These are phyloP conservation scores for Carnegiea gigantea DNA, from an alignment of 179 eudicot species.

Conservation along the genomic window DNA sequence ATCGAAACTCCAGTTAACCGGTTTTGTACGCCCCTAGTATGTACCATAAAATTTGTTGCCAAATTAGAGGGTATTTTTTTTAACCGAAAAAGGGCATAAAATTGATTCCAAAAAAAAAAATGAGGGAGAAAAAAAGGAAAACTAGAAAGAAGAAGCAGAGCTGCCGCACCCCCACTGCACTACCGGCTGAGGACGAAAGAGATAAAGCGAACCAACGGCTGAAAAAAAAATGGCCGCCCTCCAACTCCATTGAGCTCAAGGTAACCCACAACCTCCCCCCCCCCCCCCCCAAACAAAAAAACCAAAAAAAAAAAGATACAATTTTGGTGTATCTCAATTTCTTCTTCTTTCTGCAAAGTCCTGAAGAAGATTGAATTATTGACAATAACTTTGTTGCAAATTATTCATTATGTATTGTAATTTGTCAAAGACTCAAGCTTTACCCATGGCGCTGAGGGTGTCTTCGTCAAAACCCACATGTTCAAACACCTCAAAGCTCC, in stretches of 20 bases:
- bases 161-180: neutral
- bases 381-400: slow-evolving; percentile 9
- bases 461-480: slow-evolving; percentile 40
- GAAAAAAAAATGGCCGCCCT: neutral
- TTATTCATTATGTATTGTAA: slow-evolving; percentile 38
- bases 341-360: neutral
- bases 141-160: neutral
- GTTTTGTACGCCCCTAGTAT: too few species aligned
- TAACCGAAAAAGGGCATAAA: too few species aligned
- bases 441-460: slow-evolving; percentile 54
- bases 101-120: neutral
- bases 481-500: slow-evolving; percentile 37
- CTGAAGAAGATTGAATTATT: neutral
- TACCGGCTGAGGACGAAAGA: neutral
- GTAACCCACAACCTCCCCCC: neutral
- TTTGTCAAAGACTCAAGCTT: slow-evolving; percentile 50
- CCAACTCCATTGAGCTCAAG: slow-evolving; percentile 1
- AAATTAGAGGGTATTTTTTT: too few species aligned
- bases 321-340: neutral
- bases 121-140: neutral
- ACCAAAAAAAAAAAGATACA: too few species aligned
- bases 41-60: too few species aligned
- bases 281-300: too few species aligned
- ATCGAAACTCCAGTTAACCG: too few species aligned
- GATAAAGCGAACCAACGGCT: neutral